Evolutionary conservation across 1,284 basidiomycete species (phyloP), one percentile per base, ranked within the genome.

Genomic region (Dichomitus squalens): DNA sequence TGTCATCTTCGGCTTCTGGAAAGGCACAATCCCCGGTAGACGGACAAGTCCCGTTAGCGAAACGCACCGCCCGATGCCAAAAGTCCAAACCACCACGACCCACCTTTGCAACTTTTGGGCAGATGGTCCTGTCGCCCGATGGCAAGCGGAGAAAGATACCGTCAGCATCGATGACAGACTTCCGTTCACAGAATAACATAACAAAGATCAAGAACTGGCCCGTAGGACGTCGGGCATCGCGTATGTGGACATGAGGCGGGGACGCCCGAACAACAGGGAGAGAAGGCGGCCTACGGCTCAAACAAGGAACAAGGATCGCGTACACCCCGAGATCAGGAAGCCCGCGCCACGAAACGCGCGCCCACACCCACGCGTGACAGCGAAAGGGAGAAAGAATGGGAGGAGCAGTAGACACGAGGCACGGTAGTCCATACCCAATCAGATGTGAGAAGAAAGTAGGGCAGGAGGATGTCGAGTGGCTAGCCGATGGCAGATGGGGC

Each of bases 91-190:
- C 31, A 23, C n/a, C 41, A 25, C 29, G 47, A 63, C 69, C 38
- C 59, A 88, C 90, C 91, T 78, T 91, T 81, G 68, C 93, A 95
- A n/a, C 77, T 88, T 73, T 86, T 93, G 2, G 93, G 93, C n/a
- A 93, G 71, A 75, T 95, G 93, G 68, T 93, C 90, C 87, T 90
- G 57, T 47, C 6, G 56, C 34, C 53, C 8, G 14, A 21, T 27
- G 44, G 23, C 41, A 51, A n/a, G 29, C 44, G 21, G 44, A 41
- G 8, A 38, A 4, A 34, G 16, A 33, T 5, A 59, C 36, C 39
- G 43, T 60, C n/a, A 48, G 50, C 27, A 48, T 40, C 39, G 12
- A 25, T 33, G 44, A 4, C 31, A n/a, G 20, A 18, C 20, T 57
- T 57, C 51, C 51, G 38, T 23, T 21, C 48, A n/a, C n/a, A n/a